These are phyloP conservation scores for Colletotrichum plurivorum DNA, from an alignment of 2,329 filamentous ascomycete genomes.

Conservation along the genomic window DNA sequence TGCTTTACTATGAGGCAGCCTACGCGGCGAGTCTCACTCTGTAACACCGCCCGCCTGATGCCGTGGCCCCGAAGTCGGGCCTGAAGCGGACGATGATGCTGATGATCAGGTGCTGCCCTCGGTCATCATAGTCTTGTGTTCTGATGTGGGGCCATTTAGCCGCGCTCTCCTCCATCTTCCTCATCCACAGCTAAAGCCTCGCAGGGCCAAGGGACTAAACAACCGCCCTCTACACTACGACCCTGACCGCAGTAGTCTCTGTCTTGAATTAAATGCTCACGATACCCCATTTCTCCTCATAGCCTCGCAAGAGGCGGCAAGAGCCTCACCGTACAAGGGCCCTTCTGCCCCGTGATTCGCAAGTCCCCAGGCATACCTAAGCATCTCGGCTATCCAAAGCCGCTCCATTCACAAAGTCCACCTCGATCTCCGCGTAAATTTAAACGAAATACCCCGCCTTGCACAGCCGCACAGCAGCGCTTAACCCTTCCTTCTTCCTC, in stretches of 20 bases:
- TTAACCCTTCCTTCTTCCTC: not conserved
- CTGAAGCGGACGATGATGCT: slow-evolving; percentile 14
- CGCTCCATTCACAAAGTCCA: not conserved
- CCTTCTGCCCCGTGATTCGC: slow-evolving; percentile 16
- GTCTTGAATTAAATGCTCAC: slow-evolving; percentile 3
- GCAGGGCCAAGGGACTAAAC: no score
- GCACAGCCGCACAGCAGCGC: slow-evolving; percentile 39
- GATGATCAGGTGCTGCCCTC: slow-evolving; percentile 2
- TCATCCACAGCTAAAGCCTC: slow-evolving; percentile 8
- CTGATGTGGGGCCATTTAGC: not conserved
- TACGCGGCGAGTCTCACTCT: slow-evolving; percentile 21
- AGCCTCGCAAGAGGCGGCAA: not conserved
- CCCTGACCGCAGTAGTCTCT: not conserved
- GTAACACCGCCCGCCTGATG: slow-evolving; percentile 10
- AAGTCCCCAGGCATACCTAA: not conserved
- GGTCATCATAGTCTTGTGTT: not conserved
- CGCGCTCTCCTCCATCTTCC: slow-evolving; percentile 9
- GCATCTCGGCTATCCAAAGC: slow-evolving; percentile 10
- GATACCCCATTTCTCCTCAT: not conserved
- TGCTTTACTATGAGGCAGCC: not conserved
- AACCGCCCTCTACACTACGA: slow-evolving; percentile 21
- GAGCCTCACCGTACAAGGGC: not conserved
- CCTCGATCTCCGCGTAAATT: not conserved
- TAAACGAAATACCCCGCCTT: not conserved
- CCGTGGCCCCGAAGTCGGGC: slow-evolving; percentile 32